Base-by-base conservation (phyloP, 345 rosid genomes). In the Physaria fendleri region DNA sequence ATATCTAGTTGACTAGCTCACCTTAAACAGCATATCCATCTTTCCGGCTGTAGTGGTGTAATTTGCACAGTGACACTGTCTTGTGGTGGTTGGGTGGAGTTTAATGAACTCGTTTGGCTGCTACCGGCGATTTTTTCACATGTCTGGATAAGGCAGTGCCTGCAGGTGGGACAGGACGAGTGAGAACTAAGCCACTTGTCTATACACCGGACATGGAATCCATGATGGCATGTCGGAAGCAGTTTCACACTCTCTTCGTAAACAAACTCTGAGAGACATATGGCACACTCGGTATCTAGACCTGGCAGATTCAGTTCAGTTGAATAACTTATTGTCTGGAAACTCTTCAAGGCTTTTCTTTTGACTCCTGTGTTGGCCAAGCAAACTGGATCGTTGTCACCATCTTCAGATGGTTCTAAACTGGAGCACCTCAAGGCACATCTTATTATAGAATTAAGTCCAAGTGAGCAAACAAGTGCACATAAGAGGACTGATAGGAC, bases 81-180 rank as follows among this genome's bases (percentile, higher is more conserved):
- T 45, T 64, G 84, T n/a, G 60, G 64, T 44, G 78, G 71, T 39
- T 56, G 67, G 23, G 66, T 59, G n/a, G 78, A 44, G 59, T 42
- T 59, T 4, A 77, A 38, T 15, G 86, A 56, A 74, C 78, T 77
- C 39, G 79, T 62, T 55, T 75, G 84, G 47, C 69, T 32, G 35
- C 79, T 77, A 4, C 80, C 83, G 4, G 69, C 86, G 28, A 85
- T 87, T 75, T 87, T 87, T 27, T 81, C 78, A 62, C 90, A 85
- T 2, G 93, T 87, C 48, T 77, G 82, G 6, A 82, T 69, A 53
- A 87, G 82, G 73, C 93, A 85, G 76, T 78, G 81, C 27, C 98
- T 77, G 81, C 98, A 88, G 21, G 88, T 88, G 3, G 98, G 98
- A 71, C 98, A 91, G 4, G 96, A 88, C 4, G 98, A 81, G 68